These are phyloP conservation scores for Helotiales sp. DNA, from an alignment of 2,329 filamentous ascomycete species.

Conservation along the genomic window DNA sequence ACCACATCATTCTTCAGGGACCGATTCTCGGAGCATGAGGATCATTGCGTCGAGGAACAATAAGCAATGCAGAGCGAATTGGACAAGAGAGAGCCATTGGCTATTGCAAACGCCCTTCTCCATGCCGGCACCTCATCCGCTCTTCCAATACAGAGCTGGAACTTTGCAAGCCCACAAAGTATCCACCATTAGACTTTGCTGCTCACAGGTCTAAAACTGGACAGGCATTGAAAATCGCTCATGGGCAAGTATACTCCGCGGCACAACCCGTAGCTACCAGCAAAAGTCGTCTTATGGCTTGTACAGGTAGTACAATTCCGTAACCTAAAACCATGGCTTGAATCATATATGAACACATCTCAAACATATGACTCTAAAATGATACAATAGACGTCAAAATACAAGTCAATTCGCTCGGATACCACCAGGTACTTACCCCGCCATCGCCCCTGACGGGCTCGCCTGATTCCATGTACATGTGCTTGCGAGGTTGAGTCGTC, in stretches of 20 bases:
- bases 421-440: neutral
- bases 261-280: neutral
- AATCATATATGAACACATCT: neutral
- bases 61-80: neutral
- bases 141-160: neutral
- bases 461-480: constrained; percentile 8
- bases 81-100: neutral
- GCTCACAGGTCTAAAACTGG: neutral
- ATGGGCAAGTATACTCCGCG: neutral
- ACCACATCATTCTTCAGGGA: too few species aligned
- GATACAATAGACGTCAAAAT: neutral
- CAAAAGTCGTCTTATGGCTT: neutral
- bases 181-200: neutral
- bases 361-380: neutral
- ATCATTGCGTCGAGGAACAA: too few species aligned
- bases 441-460: neutral
- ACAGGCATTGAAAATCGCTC: neutral
- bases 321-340: neutral
- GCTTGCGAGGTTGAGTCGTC: constrained; percentile 7
- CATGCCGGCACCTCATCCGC: neutral
- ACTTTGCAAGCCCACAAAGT: neutral
- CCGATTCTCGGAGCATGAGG: too few species aligned
- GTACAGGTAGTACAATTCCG: neutral
- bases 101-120: neutral
- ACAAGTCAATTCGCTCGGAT: neutral